Evolutionary conservation across 2,329 filamentous ascomycete genomes (phyloP), one percentile per base, ranked within the genome.

Genomic region (Cladosporium sp.): DNA sequence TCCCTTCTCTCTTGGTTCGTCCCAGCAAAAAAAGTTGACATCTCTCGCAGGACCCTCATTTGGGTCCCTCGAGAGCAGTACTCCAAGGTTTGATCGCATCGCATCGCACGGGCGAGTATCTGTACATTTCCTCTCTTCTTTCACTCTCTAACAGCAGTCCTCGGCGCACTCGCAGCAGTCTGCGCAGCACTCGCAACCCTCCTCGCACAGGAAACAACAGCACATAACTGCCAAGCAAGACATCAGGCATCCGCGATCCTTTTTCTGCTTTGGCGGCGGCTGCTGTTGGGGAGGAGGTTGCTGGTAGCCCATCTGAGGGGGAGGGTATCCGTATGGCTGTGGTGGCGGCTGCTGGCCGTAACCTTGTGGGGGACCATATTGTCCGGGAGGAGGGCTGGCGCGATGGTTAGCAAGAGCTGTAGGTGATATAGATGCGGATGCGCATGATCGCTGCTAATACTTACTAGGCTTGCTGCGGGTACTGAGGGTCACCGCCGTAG

Each of bases 181-280:
- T n/a, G 74, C 69, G 61, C 80, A 83, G 68, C 79, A 83, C 64
- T 83, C 80, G 59, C 80, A 84, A 22, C 76, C 73, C 66, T 83
- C 80, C 61, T 83, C 80, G 59, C 78, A 82, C 22, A 84, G 72
- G 66, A 80, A 84, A 61, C 80, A 83, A 64, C 80, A 84, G 69
- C 80, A 83, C 32, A 84, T 64, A 29, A 71, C 71, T 41, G 77
- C 78, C 42, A 82, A 62, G 67, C 78, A 80, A 12, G 74, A 69
- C 40, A 63, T 67, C 48, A 81, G 64, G 57, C 78, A 80, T 41
- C 77, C 77, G 32, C 70, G 65, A 54, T 72, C 71, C 60, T 75
- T 73, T 60, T 74, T 64, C 54, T 69, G 67, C 43, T 71, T 69
- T 41, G 67, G 63, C n/a, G 55, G 70, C 29, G 73, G 73, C 18